phyloP scores from a whole-genome alignment of 495 filamentous ascomycete species.

The Lepraria neglecta region DNA sequence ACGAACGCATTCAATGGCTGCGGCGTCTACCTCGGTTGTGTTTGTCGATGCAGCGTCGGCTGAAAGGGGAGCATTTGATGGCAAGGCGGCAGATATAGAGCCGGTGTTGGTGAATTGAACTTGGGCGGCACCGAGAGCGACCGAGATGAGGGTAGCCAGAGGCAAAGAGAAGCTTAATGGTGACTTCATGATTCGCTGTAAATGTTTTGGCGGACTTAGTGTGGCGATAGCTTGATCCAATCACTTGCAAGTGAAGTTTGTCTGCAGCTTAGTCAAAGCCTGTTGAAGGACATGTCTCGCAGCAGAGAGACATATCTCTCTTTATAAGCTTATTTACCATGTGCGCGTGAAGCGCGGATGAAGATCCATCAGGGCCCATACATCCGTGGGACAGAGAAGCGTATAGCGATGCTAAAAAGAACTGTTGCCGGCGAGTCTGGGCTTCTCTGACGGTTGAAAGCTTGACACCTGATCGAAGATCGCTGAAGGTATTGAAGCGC shows the following conservation, averaged over 20 bases:
- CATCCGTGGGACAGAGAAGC: neutral
- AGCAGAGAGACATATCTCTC: neutral
- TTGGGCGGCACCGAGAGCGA: neutral
- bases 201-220: neutral
- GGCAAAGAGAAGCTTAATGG: neutral
- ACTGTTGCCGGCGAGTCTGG: neutral
- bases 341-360: slow-evolving; percentile 2
- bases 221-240: neutral
- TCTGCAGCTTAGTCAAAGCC: neutral
- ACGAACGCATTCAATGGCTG: neutral
- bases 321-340: neutral
- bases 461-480: neutral
- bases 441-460: neutral
- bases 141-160: neutral
- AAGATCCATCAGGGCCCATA: neutral
- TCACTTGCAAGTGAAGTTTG: neutral
- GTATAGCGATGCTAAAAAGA: neutral
- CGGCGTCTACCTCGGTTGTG: neutral
- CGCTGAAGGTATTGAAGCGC: neutral
- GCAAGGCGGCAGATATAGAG: neutral
- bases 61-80: neutral
- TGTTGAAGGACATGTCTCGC: neutral
- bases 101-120: no score
- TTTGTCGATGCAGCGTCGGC: neutral
- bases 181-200: neutral